phyloP scores from a whole-genome alignment of 345 rosid species.

The Mallotus nudiflorus region DNA sequence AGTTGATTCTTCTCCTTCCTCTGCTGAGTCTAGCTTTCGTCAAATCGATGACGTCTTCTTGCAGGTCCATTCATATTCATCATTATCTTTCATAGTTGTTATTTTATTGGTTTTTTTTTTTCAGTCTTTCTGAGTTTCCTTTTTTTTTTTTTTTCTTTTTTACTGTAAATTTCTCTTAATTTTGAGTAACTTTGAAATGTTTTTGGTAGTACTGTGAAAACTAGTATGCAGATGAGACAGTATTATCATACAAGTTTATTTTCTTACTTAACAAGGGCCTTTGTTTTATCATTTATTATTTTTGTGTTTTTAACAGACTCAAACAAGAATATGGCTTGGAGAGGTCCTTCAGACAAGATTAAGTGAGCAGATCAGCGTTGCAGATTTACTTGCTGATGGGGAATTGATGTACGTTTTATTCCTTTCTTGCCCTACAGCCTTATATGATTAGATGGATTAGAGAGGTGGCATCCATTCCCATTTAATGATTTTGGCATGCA shows the following conservation, averaged over 20 bases:
- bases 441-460: neutral
- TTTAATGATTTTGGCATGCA: neutral
- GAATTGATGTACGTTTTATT: constrained; percentile 25
- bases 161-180: neutral
- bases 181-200: neutral
- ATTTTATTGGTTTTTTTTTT: neutral
- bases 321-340: constrained; percentile 38
- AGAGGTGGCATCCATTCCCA: neutral
- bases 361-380: constrained; percentile 16
- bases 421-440: neutral
- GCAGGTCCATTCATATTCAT: constrained; percentile 18
- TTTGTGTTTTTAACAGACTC: constrained; percentile 18
- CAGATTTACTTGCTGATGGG: constrained; percentile 37
- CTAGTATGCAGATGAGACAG: neutral
- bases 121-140: neutral
- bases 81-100: neutral
- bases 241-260: neutral
- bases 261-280: neutral
- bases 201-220: neutral
- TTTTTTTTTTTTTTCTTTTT: neutral
- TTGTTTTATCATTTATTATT: neutral
- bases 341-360: constrained; percentile 32
- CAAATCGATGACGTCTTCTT: constrained; percentile 40
- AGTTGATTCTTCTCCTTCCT: constrained; percentile 16
- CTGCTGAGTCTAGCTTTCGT: constrained; percentile 31